Percentiles rank a stretch among this genome's conserved stretches.
These are phyloP conservation scores for Saccharomyces paradoxus DNA, from an alignment of 805 yeast species.

Conservation along the genomic window DNA sequence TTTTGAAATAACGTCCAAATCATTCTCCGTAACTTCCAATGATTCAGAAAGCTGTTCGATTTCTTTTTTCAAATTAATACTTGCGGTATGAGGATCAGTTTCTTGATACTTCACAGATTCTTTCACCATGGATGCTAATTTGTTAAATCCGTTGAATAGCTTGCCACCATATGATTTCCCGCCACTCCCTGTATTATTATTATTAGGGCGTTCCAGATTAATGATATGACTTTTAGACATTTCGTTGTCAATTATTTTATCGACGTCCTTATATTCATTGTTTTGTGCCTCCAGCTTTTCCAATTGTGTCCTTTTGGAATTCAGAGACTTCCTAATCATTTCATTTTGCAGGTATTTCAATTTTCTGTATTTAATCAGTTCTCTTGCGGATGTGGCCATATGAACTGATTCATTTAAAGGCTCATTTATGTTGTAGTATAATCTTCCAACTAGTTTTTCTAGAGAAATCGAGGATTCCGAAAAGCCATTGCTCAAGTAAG, in stretches of 20 bases:
- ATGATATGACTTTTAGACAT: conserved; percentile 15
- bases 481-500: conserved; percentile 23
- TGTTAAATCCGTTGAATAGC: conserved; percentile 22
- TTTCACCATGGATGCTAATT: conserved; percentile 26
- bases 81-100: conserved; percentile 18
- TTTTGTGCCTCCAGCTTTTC: conserved; percentile 22
- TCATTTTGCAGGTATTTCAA: conserved; percentile 26
- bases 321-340: conserved; percentile 18
- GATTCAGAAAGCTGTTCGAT: conserved; percentile 18
- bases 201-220: conserved; percentile 11
- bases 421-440: conserved; percentile 29
- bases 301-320: conserved; percentile 19
- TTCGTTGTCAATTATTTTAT: conserved; percentile 18
- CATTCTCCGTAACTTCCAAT: conserved; percentile 23
- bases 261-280: conserved; percentile 18
- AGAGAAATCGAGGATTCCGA: conserved; percentile 19
- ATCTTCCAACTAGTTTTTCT: conserved; percentile 22
- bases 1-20: conserved; percentile 23
- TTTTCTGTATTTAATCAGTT: conserved; percentile 26
- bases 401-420: conserved; percentile 27
- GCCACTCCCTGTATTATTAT: neutral
- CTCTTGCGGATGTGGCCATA: conserved; percentile 27
- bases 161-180: conserved; percentile 19
- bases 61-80: conserved; percentile 19
- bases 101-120: conserved; percentile 29